Conservation (phyloP, 208 protist genomes). For the Tritrichomonas musculus region DNA sequence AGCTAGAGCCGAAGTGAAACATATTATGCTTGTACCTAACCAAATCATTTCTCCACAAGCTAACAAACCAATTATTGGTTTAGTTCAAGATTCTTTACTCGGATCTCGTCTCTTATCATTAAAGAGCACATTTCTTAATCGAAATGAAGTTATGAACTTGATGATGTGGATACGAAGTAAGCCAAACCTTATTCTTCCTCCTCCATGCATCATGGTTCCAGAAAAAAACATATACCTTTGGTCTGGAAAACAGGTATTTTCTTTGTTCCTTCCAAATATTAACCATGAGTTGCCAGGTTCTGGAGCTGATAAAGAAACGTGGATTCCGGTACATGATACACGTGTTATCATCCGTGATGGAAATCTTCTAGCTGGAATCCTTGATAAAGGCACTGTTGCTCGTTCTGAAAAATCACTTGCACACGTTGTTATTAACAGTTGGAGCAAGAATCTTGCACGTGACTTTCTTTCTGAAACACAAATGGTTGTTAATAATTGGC, state of each 20-base stretch:
- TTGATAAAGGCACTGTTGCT: constrained; percentile 58
- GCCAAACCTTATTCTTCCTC: constrained; percentile 66
- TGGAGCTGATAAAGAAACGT: constrained; percentile 34
- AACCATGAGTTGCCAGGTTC: constrained; percentile 64
- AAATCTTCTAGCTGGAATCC: constrained; percentile 57
- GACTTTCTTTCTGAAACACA: constrained; percentile 79
- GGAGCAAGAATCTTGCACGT: constrained; percentile 76
- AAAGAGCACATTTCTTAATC: constrained; percentile 42
- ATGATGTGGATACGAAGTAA: constrained; percentile 86
- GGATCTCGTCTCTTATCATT: constrained; percentile 54
- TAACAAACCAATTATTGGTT: constrained; percentile 96
- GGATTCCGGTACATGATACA: constrained; percentile 49
- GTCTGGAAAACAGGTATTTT: constrained; percentile 99
- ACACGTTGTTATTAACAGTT: constrained; percentile 91
- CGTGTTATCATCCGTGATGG: constrained; percentile 58
- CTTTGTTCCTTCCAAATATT: constrained; percentile 83
- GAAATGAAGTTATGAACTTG: constrained; percentile 89
- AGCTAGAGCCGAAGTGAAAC: constrained; percentile 74
- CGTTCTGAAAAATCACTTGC: constrained; percentile 71
- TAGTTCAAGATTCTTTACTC: constrained; percentile 97
- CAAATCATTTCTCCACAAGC: constrained; percentile 97
- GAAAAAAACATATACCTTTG: constrained; percentile 70
- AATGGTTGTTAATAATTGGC: constrained; percentile 88
- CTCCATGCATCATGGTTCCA: constrained; percentile 93
- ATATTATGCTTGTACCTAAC: constrained; percentile 94